A percentile compares a stretch with the other conserved stretches of the same genome.
Conservation (phyloP, 176 grass and related monocot species). For the Ananas comosus region DNA sequence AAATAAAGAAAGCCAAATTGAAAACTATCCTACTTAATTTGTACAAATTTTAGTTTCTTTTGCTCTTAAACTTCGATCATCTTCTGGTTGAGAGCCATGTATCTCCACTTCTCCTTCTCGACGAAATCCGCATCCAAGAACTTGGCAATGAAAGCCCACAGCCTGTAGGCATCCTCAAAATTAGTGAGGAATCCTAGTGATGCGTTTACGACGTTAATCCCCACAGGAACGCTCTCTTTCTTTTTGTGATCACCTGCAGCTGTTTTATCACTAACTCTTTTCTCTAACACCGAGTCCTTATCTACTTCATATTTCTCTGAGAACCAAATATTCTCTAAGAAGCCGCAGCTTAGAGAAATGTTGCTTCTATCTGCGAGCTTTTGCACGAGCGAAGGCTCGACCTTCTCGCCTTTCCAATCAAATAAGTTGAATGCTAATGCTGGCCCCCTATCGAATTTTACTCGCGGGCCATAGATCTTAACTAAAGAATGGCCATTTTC, state of each 20-base stretch:
- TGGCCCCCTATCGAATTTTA: constrained; percentile 75
- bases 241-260: constrained; percentile 8
- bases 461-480: constrained; percentile 56
- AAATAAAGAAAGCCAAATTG: background rate
- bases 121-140: constrained; percentile 91
- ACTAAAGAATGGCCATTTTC: constrained; percentile 47
- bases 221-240: constrained; percentile 34
- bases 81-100: constrained; percentile 78
- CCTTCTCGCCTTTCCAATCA: constrained; percentile 77
- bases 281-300: constrained; percentile 38
- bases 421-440: constrained; percentile 89
- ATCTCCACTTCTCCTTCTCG: constrained; percentile 94
- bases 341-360: constrained; percentile 74
- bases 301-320: constrained; percentile 45
- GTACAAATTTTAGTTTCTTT: background rate
- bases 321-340: constrained; percentile 71
- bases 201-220: constrained; percentile 67
- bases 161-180: constrained; percentile 81
- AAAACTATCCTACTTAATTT: background rate
- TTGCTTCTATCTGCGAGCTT: constrained; percentile 81
- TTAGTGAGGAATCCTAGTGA: constrained; percentile 76
- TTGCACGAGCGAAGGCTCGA: constrained; percentile 64
- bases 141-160: constrained; percentile 86
- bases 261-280: background rate
- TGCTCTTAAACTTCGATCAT: constrained; percentile 42